Base-by-base conservation (phyloP, 2,329 filamentous ascomycete species). In the Cercospora nicotianae region DNA sequence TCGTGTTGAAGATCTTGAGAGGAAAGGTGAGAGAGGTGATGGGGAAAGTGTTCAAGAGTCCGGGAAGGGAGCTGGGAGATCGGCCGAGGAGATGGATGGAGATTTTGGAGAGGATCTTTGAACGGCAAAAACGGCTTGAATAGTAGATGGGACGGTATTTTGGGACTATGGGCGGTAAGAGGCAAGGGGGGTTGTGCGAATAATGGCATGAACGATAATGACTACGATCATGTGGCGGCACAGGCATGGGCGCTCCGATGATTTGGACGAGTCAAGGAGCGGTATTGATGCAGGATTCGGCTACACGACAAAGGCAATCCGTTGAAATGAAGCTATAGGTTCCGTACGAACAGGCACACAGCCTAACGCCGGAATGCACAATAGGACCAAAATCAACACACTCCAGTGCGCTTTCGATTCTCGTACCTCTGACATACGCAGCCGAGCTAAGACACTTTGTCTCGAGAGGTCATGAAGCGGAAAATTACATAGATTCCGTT, bases 1-100 rank as follows among this genome's bases (percentile, higher is more conserved):
- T 97, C 39, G 93, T 91, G n/a, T 82, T 99, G 75, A 97, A 97
- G 80, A 87, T 89, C 5, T 82, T 98, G 63, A 87, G 93, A 20
- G 83, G 84, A 1, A 86, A 91, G 28, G 83, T 97, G 18, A 88
- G 90, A 71, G 93, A 96, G 72, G 87, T 96, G 48, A 83, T 96
- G 58, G 87, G 87, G 0, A 85, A 86, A 31, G 86, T 87, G 23
- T 93, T 96, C 81, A 90, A 88, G 79, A 79, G 77, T 48, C 81
- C 82, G 4, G 79, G 79, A 1, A 70, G 79, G 18, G 76, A 78
- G 60, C 23, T 83, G 65, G 76, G 76, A 2, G 78, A 78, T 53
- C 77, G 79, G 48, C 78, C 82, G 69, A 77, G 71, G 64, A 76
- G 80, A 67, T 84, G 82, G 82, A 72, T 84, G 74, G 78, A 77